Evolutionary conservation across 192 early-diverging fungal genomes (phyloP).

Genomic region (Linnemannia hyalina): DNA sequence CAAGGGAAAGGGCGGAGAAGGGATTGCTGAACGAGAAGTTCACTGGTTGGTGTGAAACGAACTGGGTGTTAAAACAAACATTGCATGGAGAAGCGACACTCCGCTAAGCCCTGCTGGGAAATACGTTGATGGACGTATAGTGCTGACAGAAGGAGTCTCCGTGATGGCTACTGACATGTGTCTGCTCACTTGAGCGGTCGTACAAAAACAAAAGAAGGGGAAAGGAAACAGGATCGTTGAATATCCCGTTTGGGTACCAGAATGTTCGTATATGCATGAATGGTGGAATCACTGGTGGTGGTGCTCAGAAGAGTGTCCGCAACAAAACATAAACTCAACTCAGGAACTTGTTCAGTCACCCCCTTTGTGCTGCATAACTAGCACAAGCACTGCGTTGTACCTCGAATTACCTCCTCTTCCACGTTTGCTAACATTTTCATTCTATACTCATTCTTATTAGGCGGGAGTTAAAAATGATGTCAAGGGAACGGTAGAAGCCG

Average conservation of each 20-base stretch:
- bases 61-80: neutral
- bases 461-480: conserved; percentile 35
- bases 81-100: neutral
- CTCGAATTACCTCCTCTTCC: neutral
- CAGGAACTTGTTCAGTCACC: no score
- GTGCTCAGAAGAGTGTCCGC: neutral
- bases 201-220: neutral
- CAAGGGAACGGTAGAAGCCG: conserved; percentile 49
- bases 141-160: neutral
- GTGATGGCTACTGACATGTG: neutral
- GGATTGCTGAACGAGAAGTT: neutral
- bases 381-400: neutral
- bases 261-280: no score
- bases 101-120: neutral
- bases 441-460: conserved; percentile 16
- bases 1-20: neutral
- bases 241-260: neutral
- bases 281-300: neutral
- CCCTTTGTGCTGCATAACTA: no score
- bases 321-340: no score
- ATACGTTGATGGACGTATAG: neutral
- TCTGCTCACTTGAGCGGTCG: neutral
- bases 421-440: neutral
- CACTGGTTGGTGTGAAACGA: neutral
- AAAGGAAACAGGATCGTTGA: neutral